These are phyloP conservation scores for Marasmius sp. DNA, from an alignment of 1,284 basidiomycete genomes.

Conservation along the genomic window DNA sequence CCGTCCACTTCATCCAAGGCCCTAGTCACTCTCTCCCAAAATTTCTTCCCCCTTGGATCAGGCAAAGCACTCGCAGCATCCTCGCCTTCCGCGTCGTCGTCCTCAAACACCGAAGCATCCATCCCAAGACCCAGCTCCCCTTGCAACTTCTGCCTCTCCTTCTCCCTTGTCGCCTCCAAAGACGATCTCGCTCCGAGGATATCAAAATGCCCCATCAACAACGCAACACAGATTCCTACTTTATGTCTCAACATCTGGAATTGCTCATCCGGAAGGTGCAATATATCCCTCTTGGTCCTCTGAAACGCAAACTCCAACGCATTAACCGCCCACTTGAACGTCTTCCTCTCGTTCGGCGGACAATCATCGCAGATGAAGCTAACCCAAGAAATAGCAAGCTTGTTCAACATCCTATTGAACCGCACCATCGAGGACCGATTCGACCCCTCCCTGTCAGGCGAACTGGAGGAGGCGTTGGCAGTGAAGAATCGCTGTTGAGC, in stretches of 20 bases:
- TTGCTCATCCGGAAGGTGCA: constrained; percentile 86
- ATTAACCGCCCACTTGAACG: constrained; percentile 98
- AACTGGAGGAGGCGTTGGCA: not conserved
- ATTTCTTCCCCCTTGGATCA: constrained; percentile 67
- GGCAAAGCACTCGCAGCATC: constrained; percentile 43
- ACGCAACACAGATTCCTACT: constrained; percentile 96
- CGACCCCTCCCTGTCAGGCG: constrained; percentile 20
- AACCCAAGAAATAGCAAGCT: constrained; percentile 94
- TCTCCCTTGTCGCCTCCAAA: constrained; percentile 84
- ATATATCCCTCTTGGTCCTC: constrained; percentile 89
- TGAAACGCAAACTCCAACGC: constrained; percentile 93
- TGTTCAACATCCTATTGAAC: constrained; percentile 83
- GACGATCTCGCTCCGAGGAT: constrained; percentile 94
- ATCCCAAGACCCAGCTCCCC: constrained; percentile 56
- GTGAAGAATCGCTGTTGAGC: constrained; percentile 73
- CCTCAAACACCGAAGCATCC: constrained; percentile 44
- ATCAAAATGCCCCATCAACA: constrained; percentile 97
- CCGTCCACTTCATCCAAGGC: constrained; percentile 67
- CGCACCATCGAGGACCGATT: constrained; percentile 69
- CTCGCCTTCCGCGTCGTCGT: constrained; percentile 8
- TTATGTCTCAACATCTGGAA: constrained; percentile 89
- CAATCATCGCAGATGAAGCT: constrained; percentile 99
- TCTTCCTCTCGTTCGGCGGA: constrained; percentile 93
- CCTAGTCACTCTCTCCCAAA: constrained; percentile 69
- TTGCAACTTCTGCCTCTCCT: constrained; percentile 75